Conservation (phyloP, 768 basidiomycete genomes). For the Tylopilus felleus region DNA sequence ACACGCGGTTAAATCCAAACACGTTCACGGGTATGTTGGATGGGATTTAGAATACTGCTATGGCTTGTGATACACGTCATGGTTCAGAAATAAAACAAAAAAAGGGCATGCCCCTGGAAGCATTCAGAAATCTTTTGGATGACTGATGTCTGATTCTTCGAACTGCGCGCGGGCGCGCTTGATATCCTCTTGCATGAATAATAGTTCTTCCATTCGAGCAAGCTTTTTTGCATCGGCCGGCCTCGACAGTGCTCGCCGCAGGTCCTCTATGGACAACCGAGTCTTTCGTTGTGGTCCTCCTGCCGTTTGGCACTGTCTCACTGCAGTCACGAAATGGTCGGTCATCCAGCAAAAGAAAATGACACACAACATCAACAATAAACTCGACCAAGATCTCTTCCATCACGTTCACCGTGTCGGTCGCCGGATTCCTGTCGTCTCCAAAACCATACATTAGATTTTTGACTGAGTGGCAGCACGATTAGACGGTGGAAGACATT, state of each 20-base stretch:
- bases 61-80: neutral
- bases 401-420: constrained; percentile 87
- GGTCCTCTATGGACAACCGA: constrained; percentile 82
- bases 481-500: constrained; percentile 10
- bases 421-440: constrained; percentile 84
- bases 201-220: constrained; percentile 85
- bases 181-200: constrained; percentile 94
- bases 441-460: constrained; percentile 93
- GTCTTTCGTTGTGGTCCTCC: constrained; percentile 66
- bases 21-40: neutral
- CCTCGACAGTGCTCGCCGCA: constrained; percentile 73
- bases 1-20: neutral
- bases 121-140: constrained; percentile 44
- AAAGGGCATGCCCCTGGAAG: neutral
- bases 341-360: constrained; percentile 9
- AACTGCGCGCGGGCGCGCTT: constrained; percentile 84
- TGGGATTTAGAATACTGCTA: constrained; percentile 4
- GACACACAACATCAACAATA: constrained; percentile 82
- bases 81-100: neutral
- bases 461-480: constrained; percentile 49
- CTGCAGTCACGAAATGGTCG: constrained; percentile 3
- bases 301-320: constrained; percentile 65
- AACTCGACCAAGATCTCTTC: constrained; percentile 92
- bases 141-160: constrained; percentile 49
- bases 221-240: constrained; percentile 92